A percentile compares a stretch with the other conserved stretches of the same genome.
Conservation (phyloP, 345 rosid species). For the Corymbia maculata region DNA sequence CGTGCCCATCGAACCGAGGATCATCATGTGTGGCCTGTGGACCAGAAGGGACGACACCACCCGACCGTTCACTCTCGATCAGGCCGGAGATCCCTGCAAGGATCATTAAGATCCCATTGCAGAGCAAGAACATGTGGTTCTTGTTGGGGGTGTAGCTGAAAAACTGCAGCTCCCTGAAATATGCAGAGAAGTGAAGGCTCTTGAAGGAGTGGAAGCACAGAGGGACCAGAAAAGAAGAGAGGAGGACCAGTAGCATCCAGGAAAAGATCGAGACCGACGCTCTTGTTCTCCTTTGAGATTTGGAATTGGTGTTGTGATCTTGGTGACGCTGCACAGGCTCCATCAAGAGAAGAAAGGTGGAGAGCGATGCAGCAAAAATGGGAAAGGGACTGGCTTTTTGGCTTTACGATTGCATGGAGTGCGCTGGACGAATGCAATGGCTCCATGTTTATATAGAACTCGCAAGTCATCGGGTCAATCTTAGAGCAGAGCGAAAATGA, state of each 20-base stretch:
- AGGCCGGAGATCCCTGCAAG: slow-evolving; percentile 34
- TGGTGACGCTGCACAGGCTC: background rate
- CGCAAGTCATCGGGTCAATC: background rate
- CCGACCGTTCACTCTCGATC: background rate
- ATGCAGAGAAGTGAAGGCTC: background rate
- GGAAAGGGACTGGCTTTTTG: background rate
- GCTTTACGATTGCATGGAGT: background rate
- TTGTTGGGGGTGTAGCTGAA: slow-evolving; percentile 25
- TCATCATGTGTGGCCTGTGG: background rate
- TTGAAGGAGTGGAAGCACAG: background rate
- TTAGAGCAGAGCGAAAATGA: background rate
- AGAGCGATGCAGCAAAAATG: background rate
- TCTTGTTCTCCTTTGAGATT: background rate
- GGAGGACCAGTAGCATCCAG: slow-evolving; percentile 11
- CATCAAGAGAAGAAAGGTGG: background rate
- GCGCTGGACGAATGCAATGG: background rate
- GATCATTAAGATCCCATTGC: slow-evolving; percentile 61
- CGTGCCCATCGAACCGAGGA: background rate
- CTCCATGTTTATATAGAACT: background rate
- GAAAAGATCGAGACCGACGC: slow-evolving; percentile 25
- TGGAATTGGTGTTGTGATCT: background rate
- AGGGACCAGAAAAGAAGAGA: background rate
- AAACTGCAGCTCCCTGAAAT: slow-evolving; percentile 1
- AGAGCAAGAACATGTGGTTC: slow-evolving; percentile 63
- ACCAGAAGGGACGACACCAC: background rate